A percentile compares a stretch with the other conserved stretches of the same genome.
These are phyloP conservation scores for Scedosporium minutisporum DNA, from an alignment of 2,329 filamentous ascomycete genomes.

Conservation along the genomic window DNA sequence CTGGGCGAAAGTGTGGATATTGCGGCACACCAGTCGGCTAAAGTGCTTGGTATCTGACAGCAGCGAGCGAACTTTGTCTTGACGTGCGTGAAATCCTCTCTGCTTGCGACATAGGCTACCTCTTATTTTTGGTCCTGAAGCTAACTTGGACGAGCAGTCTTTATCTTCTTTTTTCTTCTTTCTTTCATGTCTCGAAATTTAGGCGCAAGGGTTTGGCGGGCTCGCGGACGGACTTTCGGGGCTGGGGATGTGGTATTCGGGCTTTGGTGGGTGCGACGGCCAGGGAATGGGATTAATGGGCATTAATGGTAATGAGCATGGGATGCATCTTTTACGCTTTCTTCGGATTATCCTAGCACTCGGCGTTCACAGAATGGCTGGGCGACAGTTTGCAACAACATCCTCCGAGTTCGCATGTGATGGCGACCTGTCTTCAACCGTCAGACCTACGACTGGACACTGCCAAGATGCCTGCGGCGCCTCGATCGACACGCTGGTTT, in stretches of 20 bases:
- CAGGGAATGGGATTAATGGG: background rate
- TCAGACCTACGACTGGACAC: too few species aligned
- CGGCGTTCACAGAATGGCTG: background rate
- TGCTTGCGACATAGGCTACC: background rate
- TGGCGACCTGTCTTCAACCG: too few species aligned
- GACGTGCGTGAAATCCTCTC: background rate
- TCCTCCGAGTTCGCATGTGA: background rate
- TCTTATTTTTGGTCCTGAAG: background rate
- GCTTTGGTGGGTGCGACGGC: background rate
- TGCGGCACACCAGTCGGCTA: constrained; percentile 36
- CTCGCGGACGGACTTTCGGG: background rate
- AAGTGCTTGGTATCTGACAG: background rate
- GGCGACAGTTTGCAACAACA: background rate
- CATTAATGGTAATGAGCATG: background rate
- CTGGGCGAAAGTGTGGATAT: constrained; percentile 39
- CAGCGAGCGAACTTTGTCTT: background rate
- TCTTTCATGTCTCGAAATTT: background rate
- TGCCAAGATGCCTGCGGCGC: too few species aligned
- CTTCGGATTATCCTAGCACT: background rate
- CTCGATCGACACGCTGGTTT: too few species aligned
- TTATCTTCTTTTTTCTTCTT: too few species aligned
- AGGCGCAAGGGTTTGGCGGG: background rate
- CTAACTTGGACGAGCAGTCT: background rate
- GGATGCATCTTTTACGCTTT: background rate
- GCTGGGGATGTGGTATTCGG: background rate